Evolutionary conservation across 331 rosid species (phyloP), one percentile per base, ranked within the genome.

Genomic region (Acacia concinna): DNA sequence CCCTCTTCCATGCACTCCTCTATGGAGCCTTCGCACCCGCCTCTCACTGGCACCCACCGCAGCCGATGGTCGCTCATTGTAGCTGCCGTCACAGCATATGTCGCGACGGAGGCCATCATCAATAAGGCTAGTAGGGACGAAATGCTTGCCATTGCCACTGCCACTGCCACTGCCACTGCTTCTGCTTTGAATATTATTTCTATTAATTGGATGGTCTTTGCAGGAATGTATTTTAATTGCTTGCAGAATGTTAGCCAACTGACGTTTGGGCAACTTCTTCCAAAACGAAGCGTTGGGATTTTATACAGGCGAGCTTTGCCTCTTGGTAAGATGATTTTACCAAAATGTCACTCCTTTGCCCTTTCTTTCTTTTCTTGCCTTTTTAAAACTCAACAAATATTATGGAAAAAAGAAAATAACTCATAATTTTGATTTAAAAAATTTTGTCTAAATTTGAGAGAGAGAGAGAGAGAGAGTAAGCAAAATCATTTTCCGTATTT

Each of bases 1-100:
- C 77, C 83, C 12, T 68, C 81, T 23, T 56, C 85, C 79, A 90
- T 80, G 88, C 99, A 95, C 82, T 93, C 97, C 4, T 84, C 90
- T 60, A 89, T 83, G 54, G 96, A 89, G 62, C 93, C 94, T 75
- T 69, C 73, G 71, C 97, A 96, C 2, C 71, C 60, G 41, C 83
- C 4, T 62, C 73, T 74, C 17, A 64, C 12, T 0, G 87, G 83
- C 71, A 76, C 78, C 93, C 93, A 88, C 82, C 63, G 76, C 67
- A 86, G 74, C 10, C 37, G 84, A 9, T 86, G 79, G 49, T 88
- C 64, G 2, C 76, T 71, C 31, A 85, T 69, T 37, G 87, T 84
- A 0, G 63, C 37, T 2, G 15, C 77, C 41, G 11, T 62, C 17
- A 64, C 6, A 4, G 68, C 44, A 68, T 59, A 41, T 51, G 57